phyloP scores from a whole-genome alignment of 192 early-diverging fungal species.

The Coemansia sp. region DNA sequence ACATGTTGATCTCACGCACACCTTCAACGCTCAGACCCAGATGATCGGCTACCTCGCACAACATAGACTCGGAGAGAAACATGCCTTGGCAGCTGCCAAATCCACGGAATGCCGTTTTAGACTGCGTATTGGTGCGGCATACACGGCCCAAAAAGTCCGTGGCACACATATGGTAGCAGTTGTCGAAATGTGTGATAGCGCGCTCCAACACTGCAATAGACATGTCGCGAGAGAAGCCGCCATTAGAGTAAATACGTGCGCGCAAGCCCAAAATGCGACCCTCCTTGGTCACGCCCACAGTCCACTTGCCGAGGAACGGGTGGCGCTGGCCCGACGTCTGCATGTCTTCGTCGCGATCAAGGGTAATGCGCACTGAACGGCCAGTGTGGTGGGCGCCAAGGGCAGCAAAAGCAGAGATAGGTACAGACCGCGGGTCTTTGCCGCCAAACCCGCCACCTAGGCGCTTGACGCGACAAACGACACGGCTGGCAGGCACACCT shows the following conservation, averaged over 20 bases:
- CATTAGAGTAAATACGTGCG: conserved; percentile 58
- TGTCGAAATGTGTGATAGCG: conserved; percentile 72
- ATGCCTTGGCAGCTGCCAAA: conserved; percentile 87
- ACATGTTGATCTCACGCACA: conserved; percentile 69
- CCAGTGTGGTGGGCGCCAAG: conserved; percentile 67
- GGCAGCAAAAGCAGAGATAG: conserved; percentile 62
- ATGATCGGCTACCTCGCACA: conserved; percentile 74
- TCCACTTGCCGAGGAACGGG: conserved; percentile 77
- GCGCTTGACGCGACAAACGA: conserved; percentile 77
- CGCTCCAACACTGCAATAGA: conserved; percentile 71
- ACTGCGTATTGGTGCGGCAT: conserved; percentile 80
- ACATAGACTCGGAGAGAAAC: conserved; percentile 75
- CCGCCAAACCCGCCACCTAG: conserved; percentile 90
- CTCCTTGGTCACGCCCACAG: conserved; percentile 65
- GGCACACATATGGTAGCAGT: conserved; percentile 76
- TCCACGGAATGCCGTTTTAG: conserved; percentile 85
- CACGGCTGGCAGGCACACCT: conserved; percentile 67
- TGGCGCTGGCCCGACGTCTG: conserved; percentile 69
- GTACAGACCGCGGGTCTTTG: conserved; percentile 67
- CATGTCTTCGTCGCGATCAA: conserved; percentile 87
- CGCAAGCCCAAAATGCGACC: conserved; percentile 69
- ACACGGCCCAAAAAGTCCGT: conserved; percentile 63
- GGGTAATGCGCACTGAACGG: conserved; percentile 70
- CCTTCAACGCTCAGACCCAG: conserved; percentile 62
- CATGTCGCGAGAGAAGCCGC: conserved; percentile 66